These are phyloP conservation scores for Zygosaccharomyces kombuchaensis DNA, from an alignment of 805 yeast genomes.

Conservation along the genomic window DNA sequence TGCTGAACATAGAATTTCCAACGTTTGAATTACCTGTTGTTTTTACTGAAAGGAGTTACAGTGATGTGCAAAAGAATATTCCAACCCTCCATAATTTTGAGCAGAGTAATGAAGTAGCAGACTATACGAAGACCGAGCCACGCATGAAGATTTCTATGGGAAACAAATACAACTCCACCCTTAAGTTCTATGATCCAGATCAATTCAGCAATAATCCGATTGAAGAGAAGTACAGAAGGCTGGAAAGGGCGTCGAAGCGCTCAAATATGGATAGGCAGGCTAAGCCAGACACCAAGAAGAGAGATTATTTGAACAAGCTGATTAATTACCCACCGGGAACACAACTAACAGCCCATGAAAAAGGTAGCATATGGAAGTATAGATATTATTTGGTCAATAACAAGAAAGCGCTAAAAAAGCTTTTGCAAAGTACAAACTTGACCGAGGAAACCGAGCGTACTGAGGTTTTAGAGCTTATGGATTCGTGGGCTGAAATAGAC, in stretches of 20 bases:
- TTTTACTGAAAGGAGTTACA: conserved; percentile 52
- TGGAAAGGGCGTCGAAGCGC: conserved; percentile 79
- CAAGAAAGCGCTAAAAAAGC: conserved; percentile 67
- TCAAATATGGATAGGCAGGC: conserved; percentile 75
- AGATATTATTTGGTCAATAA: conserved; percentile 73
- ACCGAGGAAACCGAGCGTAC: conserved; percentile 74
- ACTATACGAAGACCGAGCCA: conserved; percentile 28
- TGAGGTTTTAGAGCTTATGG: conserved; percentile 71
- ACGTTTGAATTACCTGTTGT: conserved; percentile 71
- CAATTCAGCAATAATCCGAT: conserved; percentile 70
- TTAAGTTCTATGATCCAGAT: conserved; percentile 64
- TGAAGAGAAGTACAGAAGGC: conserved; percentile 76
- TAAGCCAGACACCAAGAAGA: conserved; percentile 78
- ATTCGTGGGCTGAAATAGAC: conserved; percentile 69
- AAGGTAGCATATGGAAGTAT: conserved; percentile 85
- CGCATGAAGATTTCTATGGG: conserved; percentile 30
- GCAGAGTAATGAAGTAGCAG: conserved; percentile 33
- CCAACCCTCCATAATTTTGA: conserved; percentile 45
- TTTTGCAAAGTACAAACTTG: conserved; percentile 85
- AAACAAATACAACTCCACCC: conserved; percentile 30
- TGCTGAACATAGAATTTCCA: conserved; percentile 51
- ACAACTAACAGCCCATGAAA: conserved; percentile 74
- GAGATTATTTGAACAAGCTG: conserved; percentile 68
- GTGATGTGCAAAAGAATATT: conserved; percentile 27
- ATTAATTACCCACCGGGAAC: conserved; percentile 79